A percentile compares a stretch with the other conserved stretches of the same genome.
These are phyloP conservation scores for Xylariales sp. DNA, from an alignment of 2,329 filamentous ascomycete genomes.

Conservation along the genomic window DNA sequence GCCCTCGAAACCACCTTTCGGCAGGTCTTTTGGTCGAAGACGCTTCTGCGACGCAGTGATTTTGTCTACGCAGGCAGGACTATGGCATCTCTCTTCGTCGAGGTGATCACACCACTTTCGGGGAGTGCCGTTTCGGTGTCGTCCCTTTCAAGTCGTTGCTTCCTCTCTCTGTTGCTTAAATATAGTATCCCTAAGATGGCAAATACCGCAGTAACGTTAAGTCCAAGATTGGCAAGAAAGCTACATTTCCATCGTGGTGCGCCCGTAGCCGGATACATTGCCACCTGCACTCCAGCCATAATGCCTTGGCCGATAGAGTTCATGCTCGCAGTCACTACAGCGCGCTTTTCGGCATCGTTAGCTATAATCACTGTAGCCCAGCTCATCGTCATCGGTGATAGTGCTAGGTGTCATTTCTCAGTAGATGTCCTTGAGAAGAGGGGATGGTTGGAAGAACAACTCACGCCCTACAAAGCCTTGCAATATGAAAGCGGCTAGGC, in stretches of 20 bases:
- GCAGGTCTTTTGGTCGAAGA: too few species aligned
- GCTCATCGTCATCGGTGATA: slow-evolving; percentile 23
- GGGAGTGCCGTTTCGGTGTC: not conserved
- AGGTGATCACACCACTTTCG: too few species aligned
- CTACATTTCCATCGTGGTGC: slow-evolving; percentile 29
- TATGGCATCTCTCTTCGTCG: too few species aligned
- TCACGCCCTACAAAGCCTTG: slow-evolving; percentile 32
- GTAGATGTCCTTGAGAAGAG: not conserved
- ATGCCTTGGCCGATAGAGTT: slow-evolving; percentile 38
- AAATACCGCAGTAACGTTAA: slow-evolving; percentile 26
- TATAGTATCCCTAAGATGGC: slow-evolving; percentile 20
- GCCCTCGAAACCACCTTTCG: too few species aligned
- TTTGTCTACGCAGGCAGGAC: too few species aligned
- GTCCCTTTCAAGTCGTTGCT: not conserved
- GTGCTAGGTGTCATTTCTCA: not conserved
- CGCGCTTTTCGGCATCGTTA: slow-evolving; percentile 35
- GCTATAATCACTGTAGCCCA: slow-evolving; percentile 34
- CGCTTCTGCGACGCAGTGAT: too few species aligned
- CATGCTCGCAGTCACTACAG: slow-evolving; percentile 37
- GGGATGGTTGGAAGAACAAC: slow-evolving; percentile 9
- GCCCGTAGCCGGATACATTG: slow-evolving; percentile 31
- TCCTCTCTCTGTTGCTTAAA: slow-evolving; percentile 12
- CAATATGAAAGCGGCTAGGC: slow-evolving; percentile 32
- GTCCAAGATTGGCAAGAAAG: slow-evolving; percentile 22
- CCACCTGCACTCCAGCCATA: slow-evolving; percentile 33